Evolutionary conservation across 2,329 filamentous ascomycete species (phyloP).

Genomic region (Fusarium chlamydosporum): DNA sequence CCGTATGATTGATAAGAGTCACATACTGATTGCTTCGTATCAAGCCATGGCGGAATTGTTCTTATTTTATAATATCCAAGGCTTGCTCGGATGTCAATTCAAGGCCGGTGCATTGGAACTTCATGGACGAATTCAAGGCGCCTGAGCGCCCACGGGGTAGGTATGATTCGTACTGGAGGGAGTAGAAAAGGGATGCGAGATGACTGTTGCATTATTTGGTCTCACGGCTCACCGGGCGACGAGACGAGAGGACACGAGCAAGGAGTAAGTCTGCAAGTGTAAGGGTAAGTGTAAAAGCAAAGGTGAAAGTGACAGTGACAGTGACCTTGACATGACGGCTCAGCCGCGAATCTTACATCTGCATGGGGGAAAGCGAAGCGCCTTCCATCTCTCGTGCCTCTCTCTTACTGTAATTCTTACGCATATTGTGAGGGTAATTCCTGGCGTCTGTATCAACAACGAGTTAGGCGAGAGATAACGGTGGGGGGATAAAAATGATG

Average conservation of each 20-base stretch:
- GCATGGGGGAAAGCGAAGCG: conserved; percentile 25
- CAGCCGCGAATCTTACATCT: conserved; percentile 33
- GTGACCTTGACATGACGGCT: conserved; percentile 25
- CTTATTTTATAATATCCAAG: conserved; percentile 22
- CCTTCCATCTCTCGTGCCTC: conserved; percentile 10
- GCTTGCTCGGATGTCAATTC: conserved; percentile 45
- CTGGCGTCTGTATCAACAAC: conserved; percentile 36
- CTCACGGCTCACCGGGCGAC: conserved; percentile 12
- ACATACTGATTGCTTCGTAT: conserved; percentile 24
- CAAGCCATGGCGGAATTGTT: conserved; percentile 33
- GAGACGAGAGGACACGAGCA: conserved; percentile 32
- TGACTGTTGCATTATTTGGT: conserved; percentile 37
- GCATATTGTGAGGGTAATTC: conserved; percentile 48
- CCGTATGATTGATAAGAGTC: conserved; percentile 26
- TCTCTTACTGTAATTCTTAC: conserved; percentile 38
- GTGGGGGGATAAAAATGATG: conserved; percentile 32
- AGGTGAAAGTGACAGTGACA: background rate
- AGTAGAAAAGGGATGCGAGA: conserved; percentile 37
- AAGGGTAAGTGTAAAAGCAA: conserved; percentile 14
- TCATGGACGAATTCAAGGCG: conserved; percentile 43
- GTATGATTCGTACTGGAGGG: conserved; percentile 31
- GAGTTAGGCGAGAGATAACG: conserved; percentile 37
- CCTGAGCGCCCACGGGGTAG: conserved; percentile 34
- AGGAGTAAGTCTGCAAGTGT: conserved; percentile 12
- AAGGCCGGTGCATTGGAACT: conserved; percentile 40